Conservation (phyloP, 805 yeast species). For the Tetrapisispora nanseiensis region DNA sequence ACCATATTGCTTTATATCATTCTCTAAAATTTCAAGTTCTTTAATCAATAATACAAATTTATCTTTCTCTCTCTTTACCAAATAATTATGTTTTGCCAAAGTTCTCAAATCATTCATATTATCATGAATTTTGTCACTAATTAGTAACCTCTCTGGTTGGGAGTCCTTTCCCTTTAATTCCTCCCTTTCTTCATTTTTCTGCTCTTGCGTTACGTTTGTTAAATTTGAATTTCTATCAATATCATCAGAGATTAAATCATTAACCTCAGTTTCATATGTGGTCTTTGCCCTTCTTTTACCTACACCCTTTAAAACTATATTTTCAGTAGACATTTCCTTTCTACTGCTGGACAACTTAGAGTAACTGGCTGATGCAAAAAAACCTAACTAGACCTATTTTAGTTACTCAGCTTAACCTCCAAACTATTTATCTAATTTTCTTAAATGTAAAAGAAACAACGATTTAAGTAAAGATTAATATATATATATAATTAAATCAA, state of each 20-base stretch:
- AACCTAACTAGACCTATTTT: no score
- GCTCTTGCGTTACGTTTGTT: background rate
- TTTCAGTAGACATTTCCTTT: background rate
- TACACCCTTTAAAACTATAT: constrained; percentile 4
- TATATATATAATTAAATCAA: no score
- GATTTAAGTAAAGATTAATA: no score
- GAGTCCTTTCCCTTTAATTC: background rate
- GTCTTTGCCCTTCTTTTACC: constrained; percentile 20
- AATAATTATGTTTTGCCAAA: constrained; percentile 41
- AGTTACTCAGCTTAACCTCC: no score
- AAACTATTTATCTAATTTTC: no score
- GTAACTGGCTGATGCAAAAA: no score
- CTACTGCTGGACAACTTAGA: background rate
- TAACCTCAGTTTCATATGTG: constrained; percentile 8
- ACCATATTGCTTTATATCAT: constrained; percentile 41
- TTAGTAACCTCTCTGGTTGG: background rate
- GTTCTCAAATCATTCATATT: constrained; percentile 32
- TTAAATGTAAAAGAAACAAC: no score
- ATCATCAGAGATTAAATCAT: no score
- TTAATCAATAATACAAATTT: constrained; percentile 34
- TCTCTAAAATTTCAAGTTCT: constrained; percentile 42
- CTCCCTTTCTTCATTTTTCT: background rate
- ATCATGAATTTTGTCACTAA: constrained; percentile 5
- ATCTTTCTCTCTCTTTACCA: constrained; percentile 40
- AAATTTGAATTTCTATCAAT: constrained; percentile 1